These are phyloP conservation scores for Fusarium avenaceum DNA, from an alignment of 2,329 filamentous ascomycete genomes.

Conservation along the genomic window DNA sequence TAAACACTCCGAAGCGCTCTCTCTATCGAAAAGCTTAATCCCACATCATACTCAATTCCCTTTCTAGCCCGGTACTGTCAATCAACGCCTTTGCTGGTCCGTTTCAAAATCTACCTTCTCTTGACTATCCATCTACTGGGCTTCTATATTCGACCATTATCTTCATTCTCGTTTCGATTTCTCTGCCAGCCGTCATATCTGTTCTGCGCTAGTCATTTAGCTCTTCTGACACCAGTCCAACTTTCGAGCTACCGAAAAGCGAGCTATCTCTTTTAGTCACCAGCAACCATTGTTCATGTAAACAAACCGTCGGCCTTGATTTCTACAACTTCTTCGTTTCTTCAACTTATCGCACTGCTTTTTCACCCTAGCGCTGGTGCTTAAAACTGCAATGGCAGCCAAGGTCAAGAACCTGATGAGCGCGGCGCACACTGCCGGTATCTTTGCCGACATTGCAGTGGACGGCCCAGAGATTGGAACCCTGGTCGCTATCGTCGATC, in stretches of 20 bases:
- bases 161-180: constrained; percentile 24
- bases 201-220: constrained; percentile 26
- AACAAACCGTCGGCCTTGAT: constrained; percentile 40
- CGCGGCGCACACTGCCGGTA: constrained; percentile 86
- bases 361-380: constrained; percentile 17
- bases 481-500: constrained; percentile 89
- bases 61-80: constrained; percentile 19
- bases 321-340: constrained; percentile 12
- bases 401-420: constrained; percentile 71
- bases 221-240: constrained; percentile 33
- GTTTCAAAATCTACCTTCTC: constrained; percentile 29
- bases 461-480: constrained; percentile 96
- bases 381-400: constrained; percentile 60
- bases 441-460: constrained; percentile 92
- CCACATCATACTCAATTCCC: constrained; percentile 17
- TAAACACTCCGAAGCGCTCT: constrained; percentile 10
- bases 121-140: constrained; percentile 32
- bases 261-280: constrained; percentile 36
- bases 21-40: constrained; percentile 34
- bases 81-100: constrained; percentile 23
- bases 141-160: constrained; percentile 14
- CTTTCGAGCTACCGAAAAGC: constrained; percentile 34
- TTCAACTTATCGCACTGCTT: constrained; percentile 1
- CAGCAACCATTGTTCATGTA: constrained; percentile 45
- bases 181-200: constrained; percentile 17